Evolutionary conservation across 129 eudicot species (phyloP), one percentile per base, ranked within the genome.

Genomic region (Flaveria linearis): DNA sequence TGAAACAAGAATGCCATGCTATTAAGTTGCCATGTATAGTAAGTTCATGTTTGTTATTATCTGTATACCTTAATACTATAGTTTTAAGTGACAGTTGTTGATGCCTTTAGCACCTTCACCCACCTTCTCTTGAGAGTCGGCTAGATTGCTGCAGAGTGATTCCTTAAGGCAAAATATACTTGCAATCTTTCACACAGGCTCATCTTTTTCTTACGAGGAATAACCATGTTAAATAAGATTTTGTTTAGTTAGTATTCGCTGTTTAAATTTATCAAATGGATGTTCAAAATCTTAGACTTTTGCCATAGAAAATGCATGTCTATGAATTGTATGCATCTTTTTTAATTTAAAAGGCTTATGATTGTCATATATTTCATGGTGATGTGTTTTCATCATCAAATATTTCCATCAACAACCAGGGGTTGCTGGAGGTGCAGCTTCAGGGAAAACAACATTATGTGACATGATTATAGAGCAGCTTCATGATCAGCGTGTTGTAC

Each of bases 391-490:
- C 16, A 41, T 70, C 63, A 26, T 56, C 66, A 16, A 47, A 53
- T 14, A 30, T 47, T 60, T 71, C 5, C 28, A 80, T 71, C 5
- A 18, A 76, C 72, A 64, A 41, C 83, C 88, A 94, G 98, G 98
- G 70, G 98, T 93, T 69, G 90, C 97, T 64, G 98, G 98, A 81
- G 98, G 98, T 51, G 92, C 98, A 30, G 98, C 98, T 73, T 91
- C 98, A 46, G 98, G 98, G 69, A 94, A 94, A 80, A 91, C 98
- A 17, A 85, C 98, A 14, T 97, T 94, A 67, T 94, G 98, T 89
- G 97, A 94, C 85, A 78, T 94, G 96, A 94, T 94, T 57, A 88
- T 94, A 49, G 96, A 91, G 89, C 98, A 94, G 90, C 98, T 94
- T 81, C 96, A 82, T 77, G 98, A 94, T 89, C 98, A 94, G 76